Percentiles rank a stretch among this genome's conserved stretches.
Evolutionary conservation across 1,284 basidiomycete genomes (phyloP).

Genomic region (Trametes sp.): DNA sequence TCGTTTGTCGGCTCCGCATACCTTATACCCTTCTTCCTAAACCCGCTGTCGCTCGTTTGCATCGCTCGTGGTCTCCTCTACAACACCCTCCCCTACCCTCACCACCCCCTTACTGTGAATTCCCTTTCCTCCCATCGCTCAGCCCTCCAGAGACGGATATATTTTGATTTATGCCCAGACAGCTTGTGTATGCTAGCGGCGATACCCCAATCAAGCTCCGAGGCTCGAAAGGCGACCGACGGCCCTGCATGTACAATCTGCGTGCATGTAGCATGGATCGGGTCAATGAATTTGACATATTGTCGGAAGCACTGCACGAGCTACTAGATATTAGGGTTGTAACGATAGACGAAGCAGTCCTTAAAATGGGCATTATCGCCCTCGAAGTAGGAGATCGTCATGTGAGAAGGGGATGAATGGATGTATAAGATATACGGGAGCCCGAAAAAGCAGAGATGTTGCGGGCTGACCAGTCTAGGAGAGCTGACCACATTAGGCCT

Average conservation of each 20-base stretch:
- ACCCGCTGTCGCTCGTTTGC: slow-evolving; percentile 37
- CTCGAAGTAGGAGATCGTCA: background rate
- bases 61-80: slow-evolving; percentile 11
- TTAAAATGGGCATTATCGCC: background rate
- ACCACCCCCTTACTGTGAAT: background rate
- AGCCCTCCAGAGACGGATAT: slow-evolving; percentile 21
- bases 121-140: background rate
- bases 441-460: too few species aligned
- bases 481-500: background rate
- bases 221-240: background rate
- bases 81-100: slow-evolving; percentile 7
- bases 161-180: slow-evolving; percentile 28
- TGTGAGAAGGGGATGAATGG: background rate
- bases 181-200: slow-evolving; percentile 31
- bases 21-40: slow-evolving; percentile 37
- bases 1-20: slow-evolving; percentile 27
- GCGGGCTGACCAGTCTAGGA: too few species aligned
- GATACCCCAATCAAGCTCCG: slow-evolving; percentile 26
- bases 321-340: slow-evolving; percentile 3
- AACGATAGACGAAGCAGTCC: background rate
- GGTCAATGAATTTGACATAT: background rate
- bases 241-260: too few species aligned
- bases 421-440: background rate
- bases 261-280: background rate
- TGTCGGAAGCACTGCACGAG: background rate